Percentiles rank a stretch among this genome's conserved stretches.
These are phyloP conservation scores for Hamamelis virginiana DNA, from an alignment of 164 flowering plant species.

Conservation along the genomic window DNA sequence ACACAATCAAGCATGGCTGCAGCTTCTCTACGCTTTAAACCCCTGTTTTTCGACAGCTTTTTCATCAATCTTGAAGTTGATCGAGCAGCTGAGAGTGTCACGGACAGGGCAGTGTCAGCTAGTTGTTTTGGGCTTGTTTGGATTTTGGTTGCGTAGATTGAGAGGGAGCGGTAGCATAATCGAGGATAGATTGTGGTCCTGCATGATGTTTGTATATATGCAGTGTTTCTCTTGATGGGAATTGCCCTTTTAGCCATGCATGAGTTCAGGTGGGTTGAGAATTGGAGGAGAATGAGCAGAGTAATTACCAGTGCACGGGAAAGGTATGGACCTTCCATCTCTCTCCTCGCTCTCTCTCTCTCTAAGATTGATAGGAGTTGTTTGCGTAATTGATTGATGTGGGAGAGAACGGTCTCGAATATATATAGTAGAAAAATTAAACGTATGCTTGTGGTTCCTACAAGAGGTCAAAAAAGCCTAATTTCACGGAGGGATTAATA, in stretches of 20 bases:
- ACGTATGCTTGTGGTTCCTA: no score
- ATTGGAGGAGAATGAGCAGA: constrained; percentile 14
- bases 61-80: constrained; percentile 13
- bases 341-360: not conserved
- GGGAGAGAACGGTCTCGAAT: no score
- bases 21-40: constrained; percentile 17
- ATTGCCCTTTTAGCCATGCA: not conserved
- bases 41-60: constrained; percentile 10
- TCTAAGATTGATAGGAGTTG: no score
- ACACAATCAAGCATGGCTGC: constrained; percentile 39
- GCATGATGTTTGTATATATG: constrained; percentile 32
- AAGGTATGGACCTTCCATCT: not conserved
- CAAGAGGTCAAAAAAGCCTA: no score
- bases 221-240: not conserved
- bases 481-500: no score
- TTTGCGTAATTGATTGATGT: no score
- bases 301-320: not conserved
- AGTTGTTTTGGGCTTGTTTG: constrained; percentile 23
- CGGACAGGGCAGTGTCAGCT: constrained; percentile 30
- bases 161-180: constrained; percentile 29
- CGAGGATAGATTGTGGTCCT: constrained; percentile 23
- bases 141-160: constrained; percentile 27
- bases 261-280: constrained; percentile 2
- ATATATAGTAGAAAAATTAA: no score
- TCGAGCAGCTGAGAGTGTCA: constrained; percentile 18